Percentiles rank a stretch among this genome's conserved stretches.
These are phyloP conservation scores for Fusarium sp. DNA, from an alignment of 2,329 filamentous ascomycete species.

Conservation along the genomic window DNA sequence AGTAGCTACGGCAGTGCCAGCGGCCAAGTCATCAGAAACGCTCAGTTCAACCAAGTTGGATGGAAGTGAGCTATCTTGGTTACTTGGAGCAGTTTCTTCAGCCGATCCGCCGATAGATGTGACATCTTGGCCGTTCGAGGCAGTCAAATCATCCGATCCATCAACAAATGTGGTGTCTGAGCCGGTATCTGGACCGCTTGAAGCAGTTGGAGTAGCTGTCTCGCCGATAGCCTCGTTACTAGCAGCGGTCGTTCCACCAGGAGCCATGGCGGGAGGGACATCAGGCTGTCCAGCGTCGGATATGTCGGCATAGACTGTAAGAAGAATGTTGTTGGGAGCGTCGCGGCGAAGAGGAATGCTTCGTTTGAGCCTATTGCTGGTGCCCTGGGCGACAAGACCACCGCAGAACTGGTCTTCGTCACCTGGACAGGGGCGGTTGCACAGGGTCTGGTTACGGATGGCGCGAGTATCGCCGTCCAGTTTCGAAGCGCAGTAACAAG, in stretches of 20 bases:
- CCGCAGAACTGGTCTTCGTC: constrained; percentile 60
- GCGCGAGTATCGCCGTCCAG: constrained; percentile 60
- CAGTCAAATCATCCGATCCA: not conserved
- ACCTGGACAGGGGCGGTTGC: constrained; percentile 61
- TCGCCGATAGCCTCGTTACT: not conserved
- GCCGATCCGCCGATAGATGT: not conserved
- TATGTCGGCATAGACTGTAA: constrained; percentile 62
- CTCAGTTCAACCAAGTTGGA: not conserved
- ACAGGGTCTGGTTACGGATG: constrained; percentile 46
- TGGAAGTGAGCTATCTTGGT: not conserved
- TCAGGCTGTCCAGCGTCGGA: constrained; percentile 48
- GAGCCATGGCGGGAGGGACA: constrained; percentile 56
- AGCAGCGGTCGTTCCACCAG: constrained; percentile 4
- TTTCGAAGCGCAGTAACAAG: constrained; percentile 63
- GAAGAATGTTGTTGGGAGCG: constrained; percentile 52
- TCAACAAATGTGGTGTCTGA: constrained; percentile 2
- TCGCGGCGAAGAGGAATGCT: constrained; percentile 47
- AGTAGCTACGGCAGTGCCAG: not conserved
- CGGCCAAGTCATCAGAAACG: not conserved
- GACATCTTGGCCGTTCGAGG: not conserved
- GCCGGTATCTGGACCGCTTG: not conserved
- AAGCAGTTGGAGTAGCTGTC: not conserved
- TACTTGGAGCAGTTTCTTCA: not conserved
- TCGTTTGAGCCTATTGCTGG: constrained; percentile 20
- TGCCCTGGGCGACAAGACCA: constrained; percentile 49